phyloP scores from a whole-genome alignment of 2,329 filamentous ascomycete genomes.

The Arthrobotrys sphaeroides region DNA sequence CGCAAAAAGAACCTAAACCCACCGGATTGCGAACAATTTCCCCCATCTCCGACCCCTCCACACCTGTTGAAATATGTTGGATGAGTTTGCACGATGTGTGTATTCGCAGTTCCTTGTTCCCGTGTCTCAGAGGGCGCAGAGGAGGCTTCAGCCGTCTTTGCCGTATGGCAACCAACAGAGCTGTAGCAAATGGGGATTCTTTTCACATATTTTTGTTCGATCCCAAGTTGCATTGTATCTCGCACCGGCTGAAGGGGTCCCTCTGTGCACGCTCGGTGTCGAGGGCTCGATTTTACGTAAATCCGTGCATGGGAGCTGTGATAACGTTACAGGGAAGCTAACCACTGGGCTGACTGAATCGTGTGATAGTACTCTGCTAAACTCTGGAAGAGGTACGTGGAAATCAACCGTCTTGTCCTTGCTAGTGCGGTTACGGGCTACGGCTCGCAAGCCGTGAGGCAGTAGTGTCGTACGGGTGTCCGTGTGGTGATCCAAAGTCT shows the following conservation, averaged over 20 bases:
- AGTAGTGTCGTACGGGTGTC: background rate
- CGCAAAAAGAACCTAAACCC: background rate
- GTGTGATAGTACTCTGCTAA: constrained; percentile 51
- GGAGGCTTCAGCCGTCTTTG: constrained; percentile 52
- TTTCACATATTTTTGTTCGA: background rate
- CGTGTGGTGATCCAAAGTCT: background rate
- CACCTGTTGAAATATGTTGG: constrained; percentile 47
- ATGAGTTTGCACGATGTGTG: constrained; percentile 26
- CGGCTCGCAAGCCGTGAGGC: background rate
- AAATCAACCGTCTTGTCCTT: background rate
- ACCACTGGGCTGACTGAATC: constrained; percentile 7
- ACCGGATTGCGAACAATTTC: background rate
- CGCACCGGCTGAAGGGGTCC: constrained; percentile 25
- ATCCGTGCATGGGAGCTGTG: constrained; percentile 14
- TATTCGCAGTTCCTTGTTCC: constrained; percentile 43
- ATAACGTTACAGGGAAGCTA: constrained; percentile 25
- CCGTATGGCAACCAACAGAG: constrained; percentile 23
- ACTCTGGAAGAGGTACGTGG: constrained; percentile 49
- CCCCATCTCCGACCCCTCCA: constrained; percentile 12
- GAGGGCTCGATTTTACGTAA: constrained; percentile 40
- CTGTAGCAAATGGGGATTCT: background rate
- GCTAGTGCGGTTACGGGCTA: constrained; percentile 3
- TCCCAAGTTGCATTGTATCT: background rate
- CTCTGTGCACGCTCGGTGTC: constrained; percentile 9
- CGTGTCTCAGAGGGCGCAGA: constrained; percentile 52